Conservation (phyloP, 768 basidiomycete genomes). For the Multifurca ochricompacta region DNA sequence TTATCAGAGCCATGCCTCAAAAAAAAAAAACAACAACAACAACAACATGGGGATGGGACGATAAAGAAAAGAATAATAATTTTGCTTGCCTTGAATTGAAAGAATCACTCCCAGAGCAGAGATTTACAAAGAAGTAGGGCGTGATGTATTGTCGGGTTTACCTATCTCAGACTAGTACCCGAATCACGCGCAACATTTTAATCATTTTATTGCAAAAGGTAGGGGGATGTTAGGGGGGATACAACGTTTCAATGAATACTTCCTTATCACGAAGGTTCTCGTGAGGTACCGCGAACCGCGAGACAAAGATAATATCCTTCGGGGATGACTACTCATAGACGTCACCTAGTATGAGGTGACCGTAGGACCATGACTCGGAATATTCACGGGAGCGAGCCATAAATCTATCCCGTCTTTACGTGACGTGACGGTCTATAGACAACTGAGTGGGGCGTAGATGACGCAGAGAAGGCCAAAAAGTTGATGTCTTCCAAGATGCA, state of each 20-base stretch:
- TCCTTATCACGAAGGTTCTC: constrained; percentile 13
- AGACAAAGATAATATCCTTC: background rate
- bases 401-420: constrained; percentile 4
- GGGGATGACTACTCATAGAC: background rate
- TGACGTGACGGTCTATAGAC: background rate
- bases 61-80: too few relatives aligned
- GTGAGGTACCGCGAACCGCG: background rate
- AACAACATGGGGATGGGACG: too few relatives aligned
- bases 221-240: too few relatives aligned
- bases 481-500: background rate
- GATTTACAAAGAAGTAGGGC: too few relatives aligned
- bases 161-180: too few relatives aligned
- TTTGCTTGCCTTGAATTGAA: too few relatives aligned
- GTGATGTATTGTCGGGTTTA: too few relatives aligned
- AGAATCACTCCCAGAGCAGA: too few relatives aligned
- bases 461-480: background rate
- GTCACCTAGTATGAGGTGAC: background rate
- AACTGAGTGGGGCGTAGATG: constrained; percentile 5
- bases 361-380: background rate
- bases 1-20: too few relatives aligned
- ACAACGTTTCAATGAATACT: too few relatives aligned
- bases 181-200: too few relatives aligned
- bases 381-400: background rate
- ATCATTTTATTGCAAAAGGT: background rate
- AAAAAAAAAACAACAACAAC: too few relatives aligned